phyloP scores from a whole-genome alignment of 2,329 filamentous ascomycete genomes.

The Trichoderma pleuroti region DNA sequence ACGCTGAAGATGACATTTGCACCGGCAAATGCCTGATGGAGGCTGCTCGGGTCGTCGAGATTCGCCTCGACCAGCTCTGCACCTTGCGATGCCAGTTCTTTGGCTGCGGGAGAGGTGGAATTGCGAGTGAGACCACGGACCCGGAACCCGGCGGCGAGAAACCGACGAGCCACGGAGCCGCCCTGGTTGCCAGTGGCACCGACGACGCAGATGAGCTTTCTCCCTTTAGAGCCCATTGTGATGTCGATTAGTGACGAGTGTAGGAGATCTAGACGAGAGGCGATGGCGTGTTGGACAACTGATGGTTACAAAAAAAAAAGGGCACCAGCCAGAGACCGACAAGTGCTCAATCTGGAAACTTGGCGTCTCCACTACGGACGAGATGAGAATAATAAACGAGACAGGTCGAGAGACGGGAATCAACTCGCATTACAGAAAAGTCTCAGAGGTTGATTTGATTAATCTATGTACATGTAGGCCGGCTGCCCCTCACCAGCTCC shows the following conservation, averaged over 20 bases:
- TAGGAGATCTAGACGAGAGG: neutral
- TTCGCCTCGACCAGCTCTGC: conserved; percentile 45
- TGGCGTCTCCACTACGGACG: neutral
- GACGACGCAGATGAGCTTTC: conserved; percentile 43
- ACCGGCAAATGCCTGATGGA: conserved; percentile 41
- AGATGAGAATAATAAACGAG: neutral
- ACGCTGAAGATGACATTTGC: conserved; percentile 52
- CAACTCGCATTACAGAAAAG: neutral
- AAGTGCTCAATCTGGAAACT: neutral
- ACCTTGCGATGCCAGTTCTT: conserved; percentile 39
- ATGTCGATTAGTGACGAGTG: neutral
- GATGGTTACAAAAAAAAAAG: neutral
- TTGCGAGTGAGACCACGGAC: conserved; percentile 50
- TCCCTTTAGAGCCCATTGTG: neutral
- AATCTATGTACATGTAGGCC: too few species aligned
- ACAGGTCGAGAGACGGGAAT: neutral
- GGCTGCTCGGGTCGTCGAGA: conserved; percentile 38
- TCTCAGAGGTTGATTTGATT: neutral
- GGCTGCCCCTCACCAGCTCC: neutral
- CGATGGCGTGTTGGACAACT: neutral
- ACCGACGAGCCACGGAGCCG: conserved; percentile 49
- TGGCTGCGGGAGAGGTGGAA: conserved; percentile 38
- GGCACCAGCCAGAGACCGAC: neutral
- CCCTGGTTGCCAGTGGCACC: conserved; percentile 51
- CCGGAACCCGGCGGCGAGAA: conserved; percentile 40